A percentile compares a stretch with the other conserved stretches of the same genome.
Evolutionary conservation across 1,284 basidiomycete genomes (phyloP).

Genomic region (Trichosporon ovoides): DNA sequence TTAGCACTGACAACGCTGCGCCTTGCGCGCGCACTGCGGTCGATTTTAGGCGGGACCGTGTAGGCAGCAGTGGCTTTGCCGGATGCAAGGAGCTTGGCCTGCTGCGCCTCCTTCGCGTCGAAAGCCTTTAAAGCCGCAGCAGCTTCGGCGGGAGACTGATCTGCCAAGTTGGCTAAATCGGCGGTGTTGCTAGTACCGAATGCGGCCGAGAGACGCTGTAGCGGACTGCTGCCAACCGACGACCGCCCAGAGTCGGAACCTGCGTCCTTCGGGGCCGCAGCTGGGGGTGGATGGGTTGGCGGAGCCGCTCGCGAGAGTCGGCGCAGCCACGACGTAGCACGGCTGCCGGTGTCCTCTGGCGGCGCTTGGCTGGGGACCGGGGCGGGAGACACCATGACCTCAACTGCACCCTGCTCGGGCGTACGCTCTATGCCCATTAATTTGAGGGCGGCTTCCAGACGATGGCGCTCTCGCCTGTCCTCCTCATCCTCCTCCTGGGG

Average conservation of each 20-base stretch:
- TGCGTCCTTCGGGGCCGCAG: not conserved
- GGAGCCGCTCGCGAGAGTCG: conserved; percentile 10
- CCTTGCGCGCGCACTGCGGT: conserved; percentile 1
- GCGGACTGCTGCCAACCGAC: conserved; percentile 14
- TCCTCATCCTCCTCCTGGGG: conserved; percentile 82
- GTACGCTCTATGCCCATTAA: conserved; percentile 72
- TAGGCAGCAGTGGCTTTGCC: conserved; percentile 26
- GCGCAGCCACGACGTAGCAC: conserved; percentile 11
- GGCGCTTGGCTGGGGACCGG: not conserved
- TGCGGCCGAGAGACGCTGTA: conserved; percentile 24
- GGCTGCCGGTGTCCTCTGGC: conserved; percentile 1
- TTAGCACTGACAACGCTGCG: not conserved
- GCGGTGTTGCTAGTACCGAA: conserved; percentile 16
- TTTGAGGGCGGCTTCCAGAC: conserved; percentile 80
- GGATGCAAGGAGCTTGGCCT: conserved; percentile 25
- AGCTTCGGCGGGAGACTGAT: conserved; percentile 8
- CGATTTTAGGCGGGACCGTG: conserved; percentile 28
- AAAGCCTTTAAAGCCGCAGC: conserved; percentile 31
- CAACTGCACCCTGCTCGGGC: not conserved
- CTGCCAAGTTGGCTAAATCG: not conserved
- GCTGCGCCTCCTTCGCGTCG: conserved; percentile 32
- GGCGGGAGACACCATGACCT: not conserved
- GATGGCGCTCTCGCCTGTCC: conserved; percentile 73
- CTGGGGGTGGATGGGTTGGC: not conserved
- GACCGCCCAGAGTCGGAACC: not conserved